These are phyloP conservation scores for Mangifera indica DNA, from an alignment of 345 rosid genomes.

Conservation along the genomic window DNA sequence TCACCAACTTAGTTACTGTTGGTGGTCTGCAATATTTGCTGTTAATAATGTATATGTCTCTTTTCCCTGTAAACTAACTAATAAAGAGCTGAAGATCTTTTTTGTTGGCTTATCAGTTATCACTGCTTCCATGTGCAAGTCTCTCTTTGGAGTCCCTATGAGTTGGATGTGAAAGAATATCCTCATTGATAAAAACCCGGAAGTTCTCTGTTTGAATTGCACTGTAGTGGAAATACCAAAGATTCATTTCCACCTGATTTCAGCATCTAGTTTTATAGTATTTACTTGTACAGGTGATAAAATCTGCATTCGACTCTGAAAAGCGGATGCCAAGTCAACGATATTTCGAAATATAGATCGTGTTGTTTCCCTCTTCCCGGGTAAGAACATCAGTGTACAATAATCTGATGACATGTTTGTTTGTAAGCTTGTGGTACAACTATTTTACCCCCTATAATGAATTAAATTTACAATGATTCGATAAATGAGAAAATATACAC, in stretches of 20 bases:
- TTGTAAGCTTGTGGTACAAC: too few relatives aligned
- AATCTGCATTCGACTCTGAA: too few relatives aligned
- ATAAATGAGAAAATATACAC: too few relatives aligned
- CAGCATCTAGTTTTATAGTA: not conserved
- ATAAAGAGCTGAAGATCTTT: not conserved
- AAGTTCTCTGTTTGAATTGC: not conserved
- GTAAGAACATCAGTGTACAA: too few relatives aligned
- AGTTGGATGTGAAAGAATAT: not conserved
- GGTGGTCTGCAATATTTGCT: not conserved
- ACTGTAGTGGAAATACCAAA: constrained; percentile 4
- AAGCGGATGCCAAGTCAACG: too few relatives aligned
- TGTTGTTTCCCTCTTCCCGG: too few relatives aligned
- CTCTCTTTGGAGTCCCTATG: not conserved
- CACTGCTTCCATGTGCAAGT: not conserved
- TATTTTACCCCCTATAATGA: too few relatives aligned
- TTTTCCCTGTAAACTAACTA: not conserved
- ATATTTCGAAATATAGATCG: too few relatives aligned
- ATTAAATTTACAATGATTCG: too few relatives aligned
- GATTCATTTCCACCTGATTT: not conserved
- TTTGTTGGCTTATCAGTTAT: not conserved
- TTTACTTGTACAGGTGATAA: too few relatives aligned
- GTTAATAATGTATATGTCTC: not conserved
- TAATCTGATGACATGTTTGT: too few relatives aligned
- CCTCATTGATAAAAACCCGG: constrained; percentile 1
- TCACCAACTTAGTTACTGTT: not conserved